Evolutionary conservation across 2,329 filamentous ascomycete species (phyloP).

Genomic region (Colletotrichum cereale): DNA sequence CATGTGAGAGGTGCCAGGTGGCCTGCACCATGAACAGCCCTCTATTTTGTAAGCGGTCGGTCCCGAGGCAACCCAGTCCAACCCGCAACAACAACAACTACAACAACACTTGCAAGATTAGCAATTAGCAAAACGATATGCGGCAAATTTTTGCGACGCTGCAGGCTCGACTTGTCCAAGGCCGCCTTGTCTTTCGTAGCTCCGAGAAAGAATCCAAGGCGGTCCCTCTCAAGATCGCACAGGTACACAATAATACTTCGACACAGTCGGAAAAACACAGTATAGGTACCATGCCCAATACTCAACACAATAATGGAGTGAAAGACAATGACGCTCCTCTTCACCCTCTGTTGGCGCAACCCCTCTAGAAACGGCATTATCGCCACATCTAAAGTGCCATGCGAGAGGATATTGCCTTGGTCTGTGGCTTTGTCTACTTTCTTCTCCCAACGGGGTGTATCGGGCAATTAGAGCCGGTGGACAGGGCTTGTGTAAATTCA

Average conservation of each 20-base stretch:
- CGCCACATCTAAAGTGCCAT: neutral
- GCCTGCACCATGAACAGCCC: conserved; percentile 17
- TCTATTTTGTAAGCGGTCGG: conserved; percentile 28
- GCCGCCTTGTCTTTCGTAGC: too few relatives aligned
- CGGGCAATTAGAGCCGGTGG: conserved; percentile 1
- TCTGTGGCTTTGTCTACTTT: neutral
- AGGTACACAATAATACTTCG: too few relatives aligned
- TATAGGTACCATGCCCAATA: too few relatives aligned
- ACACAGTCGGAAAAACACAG: too few relatives aligned
- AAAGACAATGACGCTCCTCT: neutral
- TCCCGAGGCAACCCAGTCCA: conserved; percentile 22
- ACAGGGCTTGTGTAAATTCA: conserved; percentile 17
- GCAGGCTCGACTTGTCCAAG: neutral
- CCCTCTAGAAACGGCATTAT: neutral
- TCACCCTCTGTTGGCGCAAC: neutral
- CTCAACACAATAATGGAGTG: too few relatives aligned
- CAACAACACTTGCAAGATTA: conserved; percentile 17
- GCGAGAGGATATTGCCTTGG: neutral
- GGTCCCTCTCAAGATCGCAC: too few relatives aligned
- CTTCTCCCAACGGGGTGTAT: conserved; percentile 22
- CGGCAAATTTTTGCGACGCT: neutral
- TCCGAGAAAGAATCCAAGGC: too few relatives aligned
- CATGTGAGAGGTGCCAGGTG: conserved; percentile 32
- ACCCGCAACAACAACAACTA: conserved; percentile 20
- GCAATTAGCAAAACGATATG: neutral